These are phyloP conservation scores for Syzygium syzygioides DNA, from an alignment of 441 rosid species.

Conservation along the genomic window DNA sequence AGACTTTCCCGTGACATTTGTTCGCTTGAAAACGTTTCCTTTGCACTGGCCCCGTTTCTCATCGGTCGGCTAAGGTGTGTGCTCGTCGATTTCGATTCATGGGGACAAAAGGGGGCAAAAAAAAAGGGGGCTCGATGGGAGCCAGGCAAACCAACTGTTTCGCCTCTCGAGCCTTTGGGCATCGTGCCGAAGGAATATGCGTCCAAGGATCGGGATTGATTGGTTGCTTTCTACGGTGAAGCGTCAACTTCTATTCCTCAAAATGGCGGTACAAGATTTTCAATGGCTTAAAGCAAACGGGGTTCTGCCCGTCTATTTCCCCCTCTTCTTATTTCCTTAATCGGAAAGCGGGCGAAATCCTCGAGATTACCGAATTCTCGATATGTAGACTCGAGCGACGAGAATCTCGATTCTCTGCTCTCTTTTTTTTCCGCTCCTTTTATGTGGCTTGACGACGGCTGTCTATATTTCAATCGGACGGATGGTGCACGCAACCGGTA, in stretches of 20 bases:
- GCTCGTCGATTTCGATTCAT: background rate
- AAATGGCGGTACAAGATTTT: background rate
- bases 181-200: background rate
- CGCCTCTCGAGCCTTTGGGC: background rate
- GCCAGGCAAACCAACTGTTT: background rate
- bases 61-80: too few species aligned
- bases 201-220: background rate
- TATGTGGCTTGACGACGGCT: accelerated
- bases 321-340: background rate
- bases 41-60: too few species aligned
- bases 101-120: background rate
- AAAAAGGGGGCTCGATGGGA: background rate
- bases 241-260: background rate
- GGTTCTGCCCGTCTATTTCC: accelerated
- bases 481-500: background rate
- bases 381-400: accelerated
- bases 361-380: accelerated
- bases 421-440: accelerated
- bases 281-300: background rate
- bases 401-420: background rate
- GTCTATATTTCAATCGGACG: too few species aligned
- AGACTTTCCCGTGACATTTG: background rate
- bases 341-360: background rate
- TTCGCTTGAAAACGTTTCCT: too few species aligned
- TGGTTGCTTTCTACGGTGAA: background rate